phyloP scores from a whole-genome alignment of 768 basidiomycete genomes.

The Lactarius deliciosus region DNA sequence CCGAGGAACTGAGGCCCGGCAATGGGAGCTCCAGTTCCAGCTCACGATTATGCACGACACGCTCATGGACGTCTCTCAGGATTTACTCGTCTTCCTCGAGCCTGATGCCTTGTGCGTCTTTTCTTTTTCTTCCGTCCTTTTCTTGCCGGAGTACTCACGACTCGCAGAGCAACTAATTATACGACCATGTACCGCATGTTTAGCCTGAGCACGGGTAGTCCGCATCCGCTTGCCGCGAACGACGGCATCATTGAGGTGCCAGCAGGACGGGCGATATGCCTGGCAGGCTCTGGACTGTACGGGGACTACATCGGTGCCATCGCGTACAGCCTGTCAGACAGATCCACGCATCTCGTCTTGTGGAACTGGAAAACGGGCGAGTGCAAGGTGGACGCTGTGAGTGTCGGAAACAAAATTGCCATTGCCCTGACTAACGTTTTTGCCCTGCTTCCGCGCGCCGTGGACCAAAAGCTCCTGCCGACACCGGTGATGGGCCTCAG shows the following conservation, averaged over 20 bases:
- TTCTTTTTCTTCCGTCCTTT: not conserved
- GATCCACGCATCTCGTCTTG: not conserved
- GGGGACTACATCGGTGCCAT: constrained; percentile 7
- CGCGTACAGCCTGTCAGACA: not conserved
- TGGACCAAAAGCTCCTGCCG: not conserved
- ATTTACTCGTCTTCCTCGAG: constrained; percentile 10
- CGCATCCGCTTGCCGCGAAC: constrained; percentile 6
- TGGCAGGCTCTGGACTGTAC: not conserved
- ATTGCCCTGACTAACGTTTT: not conserved
- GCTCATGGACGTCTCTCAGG: constrained; percentile 3
- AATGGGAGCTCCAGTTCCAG: constrained; percentile 15
- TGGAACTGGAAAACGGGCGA: constrained; percentile 16
- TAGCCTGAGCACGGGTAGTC: constrained; percentile 3
- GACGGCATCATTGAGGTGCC: not conserved
- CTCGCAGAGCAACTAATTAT: not conserved
- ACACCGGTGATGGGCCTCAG: not conserved
- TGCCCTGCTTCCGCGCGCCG: no score
- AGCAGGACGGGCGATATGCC: not conserved
- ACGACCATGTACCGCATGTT: constrained; percentile 3
- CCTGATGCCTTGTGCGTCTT: not conserved
- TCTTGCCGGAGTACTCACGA: not conserved
- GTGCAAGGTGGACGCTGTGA: constrained; percentile 9
- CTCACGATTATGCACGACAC: constrained; percentile 4
- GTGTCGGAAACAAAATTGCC: not conserved
- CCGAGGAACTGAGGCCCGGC: not conserved